phyloP scores from a whole-genome alignment of 2,329 filamentous ascomycete genomes.

The Diaporthe sp. region DNA sequence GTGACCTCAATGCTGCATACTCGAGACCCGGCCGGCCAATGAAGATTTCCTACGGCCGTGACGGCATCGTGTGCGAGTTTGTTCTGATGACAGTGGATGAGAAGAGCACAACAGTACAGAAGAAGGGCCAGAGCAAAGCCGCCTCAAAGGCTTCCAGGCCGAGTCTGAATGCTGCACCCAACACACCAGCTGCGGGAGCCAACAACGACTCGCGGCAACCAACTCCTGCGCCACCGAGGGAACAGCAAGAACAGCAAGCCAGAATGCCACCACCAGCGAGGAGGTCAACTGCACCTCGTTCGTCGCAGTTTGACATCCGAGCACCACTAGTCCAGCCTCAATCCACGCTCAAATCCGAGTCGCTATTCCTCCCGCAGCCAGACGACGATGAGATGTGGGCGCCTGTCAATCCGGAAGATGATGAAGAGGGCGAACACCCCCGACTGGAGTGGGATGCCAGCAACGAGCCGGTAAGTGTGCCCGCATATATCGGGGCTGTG shows the following conservation, averaged over 20 bases:
- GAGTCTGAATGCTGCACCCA: conserved; percentile 63
- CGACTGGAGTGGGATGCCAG: conserved; percentile 83
- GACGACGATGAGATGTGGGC: conserved; percentile 82
- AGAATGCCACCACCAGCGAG: conserved; percentile 39
- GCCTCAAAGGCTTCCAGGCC: conserved; percentile 58
- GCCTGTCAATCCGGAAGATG: conserved; percentile 68
- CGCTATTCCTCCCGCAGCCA: conserved; percentile 75
- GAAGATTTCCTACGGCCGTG: conserved; percentile 78
- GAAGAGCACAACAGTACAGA: conserved; percentile 62
- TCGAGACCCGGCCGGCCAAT: conserved; percentile 80
- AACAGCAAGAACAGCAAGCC: conserved; percentile 23
- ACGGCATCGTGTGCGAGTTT: conserved; percentile 81
- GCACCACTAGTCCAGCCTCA: conserved; percentile 58
- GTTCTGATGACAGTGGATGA: conserved; percentile 88
- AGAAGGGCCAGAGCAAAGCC: conserved; percentile 58
- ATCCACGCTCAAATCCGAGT: conserved; percentile 73
- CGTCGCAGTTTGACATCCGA: conserved; percentile 51
- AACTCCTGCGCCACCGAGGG: conserved; percentile 41
- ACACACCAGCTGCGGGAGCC: conserved; percentile 52
- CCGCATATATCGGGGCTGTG: too few species aligned
- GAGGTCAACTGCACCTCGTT: conserved; percentile 54
- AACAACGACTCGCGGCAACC: conserved; percentile 48
- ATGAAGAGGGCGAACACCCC: conserved; percentile 75
- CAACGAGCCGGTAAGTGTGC: conserved; percentile 68
- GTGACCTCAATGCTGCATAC: conserved; percentile 77